phyloP scores from a whole-genome alignment of 768 basidiomycete genomes.

The Russula lepida region DNA sequence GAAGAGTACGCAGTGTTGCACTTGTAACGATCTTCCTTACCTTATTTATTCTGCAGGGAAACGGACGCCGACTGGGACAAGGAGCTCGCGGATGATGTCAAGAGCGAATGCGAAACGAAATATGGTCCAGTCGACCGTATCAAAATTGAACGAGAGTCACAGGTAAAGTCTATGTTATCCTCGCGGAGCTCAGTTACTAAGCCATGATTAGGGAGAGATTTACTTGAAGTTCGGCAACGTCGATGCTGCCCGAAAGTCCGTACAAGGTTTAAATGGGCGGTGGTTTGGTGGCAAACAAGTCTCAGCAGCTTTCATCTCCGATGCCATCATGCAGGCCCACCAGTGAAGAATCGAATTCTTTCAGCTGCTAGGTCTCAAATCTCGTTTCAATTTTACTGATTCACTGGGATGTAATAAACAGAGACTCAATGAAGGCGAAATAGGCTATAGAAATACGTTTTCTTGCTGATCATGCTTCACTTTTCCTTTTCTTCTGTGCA shows the following conservation, averaged over 20 bases:
- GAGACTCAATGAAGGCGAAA: slow-evolving; percentile 14
- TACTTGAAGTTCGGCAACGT: slow-evolving; percentile 85
- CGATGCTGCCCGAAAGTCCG: slow-evolving; percentile 72
- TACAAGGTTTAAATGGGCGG: slow-evolving; percentile 88
- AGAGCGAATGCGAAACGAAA: slow-evolving; percentile 84
- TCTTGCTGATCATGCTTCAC: slow-evolving; percentile 18
- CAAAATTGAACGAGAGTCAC: slow-evolving; percentile 89
- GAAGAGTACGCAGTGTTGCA: slow-evolving; percentile 60
- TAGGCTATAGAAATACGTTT: slow-evolving; percentile 20
- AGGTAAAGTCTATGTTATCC: slow-evolving; percentile 46
- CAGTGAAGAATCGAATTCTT: slow-evolving; percentile 38
- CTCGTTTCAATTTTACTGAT: slow-evolving; percentile 21
- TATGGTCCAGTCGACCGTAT: slow-evolving; percentile 84
- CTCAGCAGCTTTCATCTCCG: slow-evolving; percentile 81
- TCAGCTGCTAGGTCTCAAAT: slow-evolving; percentile 17
- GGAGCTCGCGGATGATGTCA: slow-evolving; percentile 94
- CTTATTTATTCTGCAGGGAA: slow-evolving; percentile 47
- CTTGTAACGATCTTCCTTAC: not conserved
- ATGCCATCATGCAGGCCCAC: slow-evolving; percentile 90
- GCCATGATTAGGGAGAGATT: slow-evolving; percentile 72
- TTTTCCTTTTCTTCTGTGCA: slow-evolving; percentile 19
- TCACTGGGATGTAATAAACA: slow-evolving; percentile 14
- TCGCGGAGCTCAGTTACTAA: not conserved
- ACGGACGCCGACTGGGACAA: slow-evolving; percentile 95
- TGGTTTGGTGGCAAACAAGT: slow-evolving; percentile 95